Evolutionary conservation across 2,329 filamentous ascomycete genomes (phyloP).

Genomic region (Coleophoma cylindrospora): DNA sequence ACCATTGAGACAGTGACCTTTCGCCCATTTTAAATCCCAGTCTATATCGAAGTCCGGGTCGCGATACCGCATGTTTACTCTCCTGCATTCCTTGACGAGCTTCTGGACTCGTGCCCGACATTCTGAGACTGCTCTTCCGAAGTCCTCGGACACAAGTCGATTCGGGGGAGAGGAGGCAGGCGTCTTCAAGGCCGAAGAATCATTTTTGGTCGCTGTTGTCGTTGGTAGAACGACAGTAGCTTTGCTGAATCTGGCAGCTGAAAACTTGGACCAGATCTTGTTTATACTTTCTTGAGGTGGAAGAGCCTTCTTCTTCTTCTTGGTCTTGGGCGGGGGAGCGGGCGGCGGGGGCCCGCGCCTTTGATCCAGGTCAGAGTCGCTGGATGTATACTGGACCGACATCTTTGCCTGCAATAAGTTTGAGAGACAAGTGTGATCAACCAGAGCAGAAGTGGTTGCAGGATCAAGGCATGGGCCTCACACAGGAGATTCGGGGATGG

Average conservation of each 20-base stretch:
- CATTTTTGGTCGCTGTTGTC: slow-evolving; percentile 34
- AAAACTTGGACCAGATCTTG: slow-evolving; percentile 59
- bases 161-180: slow-evolving; percentile 38
- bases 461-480: too few relatives aligned
- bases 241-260: slow-evolving; percentile 58
- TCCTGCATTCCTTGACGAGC: slow-evolving; percentile 60
- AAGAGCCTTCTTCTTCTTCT: slow-evolving; percentile 51
- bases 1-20: slow-evolving; percentile 27
- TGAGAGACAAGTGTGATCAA: too few relatives aligned
- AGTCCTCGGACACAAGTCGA: slow-evolving; percentile 56
- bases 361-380: background rate
- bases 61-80: slow-evolving; percentile 78
- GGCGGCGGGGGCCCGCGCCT: background rate
- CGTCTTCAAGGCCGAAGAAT: slow-evolving; percentile 2
- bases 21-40: slow-evolving; percentile 49
- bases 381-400: background rate
- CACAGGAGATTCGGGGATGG: too few relatives aligned
- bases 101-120: slow-evolving; percentile 61
- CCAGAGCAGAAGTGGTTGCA: too few relatives aligned
- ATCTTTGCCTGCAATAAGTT: background rate
- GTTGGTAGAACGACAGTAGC: slow-evolving; percentile 62
- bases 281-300: slow-evolving; percentile 63
- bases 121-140: slow-evolving; percentile 64
- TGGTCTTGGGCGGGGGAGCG: slow-evolving; percentile 36
- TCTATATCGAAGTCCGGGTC: slow-evolving; percentile 70